Conservation (phyloP, 345 rosid species). For the Sonneratia caseolaris region DNA sequence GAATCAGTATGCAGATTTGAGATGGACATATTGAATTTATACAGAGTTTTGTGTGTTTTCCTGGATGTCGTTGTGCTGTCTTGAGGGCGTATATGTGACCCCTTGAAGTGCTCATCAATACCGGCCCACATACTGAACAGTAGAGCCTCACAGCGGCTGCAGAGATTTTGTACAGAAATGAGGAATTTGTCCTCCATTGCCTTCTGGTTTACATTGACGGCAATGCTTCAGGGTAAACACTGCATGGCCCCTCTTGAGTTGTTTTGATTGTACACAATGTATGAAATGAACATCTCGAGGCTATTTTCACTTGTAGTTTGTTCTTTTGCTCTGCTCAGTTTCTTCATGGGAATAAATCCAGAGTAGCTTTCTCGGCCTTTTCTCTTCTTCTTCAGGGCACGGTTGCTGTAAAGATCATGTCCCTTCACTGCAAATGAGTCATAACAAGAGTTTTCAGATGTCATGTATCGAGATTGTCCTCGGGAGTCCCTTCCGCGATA, state of each 20-base stretch:
- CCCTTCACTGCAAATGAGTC: neutral
- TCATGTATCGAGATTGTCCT: no score
- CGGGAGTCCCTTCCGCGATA: no score
- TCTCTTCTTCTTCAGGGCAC: neutral
- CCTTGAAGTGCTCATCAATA: neutral
- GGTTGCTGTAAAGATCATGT: neutral
- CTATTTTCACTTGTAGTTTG: neutral
- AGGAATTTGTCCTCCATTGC: neutral
- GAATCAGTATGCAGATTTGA: constrained; percentile 35
- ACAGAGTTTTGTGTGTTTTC: neutral
- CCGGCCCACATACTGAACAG: neutral
- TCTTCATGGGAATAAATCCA: neutral
- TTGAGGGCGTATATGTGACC: neutral
- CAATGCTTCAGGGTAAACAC: neutral
- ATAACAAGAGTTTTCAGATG: neutral
- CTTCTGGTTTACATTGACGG: neutral
- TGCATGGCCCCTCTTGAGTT: neutral
- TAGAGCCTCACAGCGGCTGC: neutral
- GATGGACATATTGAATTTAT: neutral
- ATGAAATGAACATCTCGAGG: neutral
- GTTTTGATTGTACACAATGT: neutral
- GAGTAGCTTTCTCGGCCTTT: neutral
- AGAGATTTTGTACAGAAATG: neutral
- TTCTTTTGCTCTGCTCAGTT: neutral
- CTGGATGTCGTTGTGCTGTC: neutral